Evolutionary conservation across 2,329 filamentous ascomycete genomes (phyloP), one percentile per base, ranked within the genome.

Genomic region (Huntiella moniliformis): DNA sequence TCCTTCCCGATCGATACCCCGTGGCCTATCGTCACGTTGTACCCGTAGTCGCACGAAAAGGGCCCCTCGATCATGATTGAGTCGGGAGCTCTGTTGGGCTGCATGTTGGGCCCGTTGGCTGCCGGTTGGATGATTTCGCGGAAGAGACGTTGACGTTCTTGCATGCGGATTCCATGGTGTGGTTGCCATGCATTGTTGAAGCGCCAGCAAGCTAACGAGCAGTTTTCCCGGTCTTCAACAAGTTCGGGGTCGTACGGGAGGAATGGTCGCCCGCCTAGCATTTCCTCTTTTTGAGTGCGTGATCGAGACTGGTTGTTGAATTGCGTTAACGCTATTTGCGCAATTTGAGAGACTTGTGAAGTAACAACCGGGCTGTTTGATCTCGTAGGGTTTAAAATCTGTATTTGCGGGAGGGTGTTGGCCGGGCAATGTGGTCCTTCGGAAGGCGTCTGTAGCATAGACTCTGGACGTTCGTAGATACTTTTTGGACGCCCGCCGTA

Each of bases 11-110:
- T 82, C 46, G 79, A 73, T 2, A 92, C 84, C 52, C 91, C 79
- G 54, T 87, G 79, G 10, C 83, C 87, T 53, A 98, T 82, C 41
- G 73, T 73, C 54, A 96, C 81, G 59, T 98, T 96, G 64, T 94
- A 96, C 1, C 91, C 91, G 56, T 95, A 95, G 56, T 95, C 86
- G 58, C 88, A 95, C 40, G 71, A 78, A 60, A 98, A 96, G 0
- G 88, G 88, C 2, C 82, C 77, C 56, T 94, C 85, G 18, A 98
- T 81, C 37, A 79, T 68, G 4, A 83, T 79, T 46, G 79, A 75
- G 12, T 77, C 72, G n/a, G 84, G 84, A 4, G 91, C 72, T 17
- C 67, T 72, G 18, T 31, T 42, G 47, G 73, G 82, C 46, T 59
- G 7, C 70, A 62, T 39, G 69, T 67, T 35, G 65, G 63, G 53